A percentile compares a stretch with the other conserved stretches of the same genome.
Evolutionary conservation across 2,329 filamentous ascomycete genomes (phyloP).

Genomic region (Anisogramma anomala): DNA sequence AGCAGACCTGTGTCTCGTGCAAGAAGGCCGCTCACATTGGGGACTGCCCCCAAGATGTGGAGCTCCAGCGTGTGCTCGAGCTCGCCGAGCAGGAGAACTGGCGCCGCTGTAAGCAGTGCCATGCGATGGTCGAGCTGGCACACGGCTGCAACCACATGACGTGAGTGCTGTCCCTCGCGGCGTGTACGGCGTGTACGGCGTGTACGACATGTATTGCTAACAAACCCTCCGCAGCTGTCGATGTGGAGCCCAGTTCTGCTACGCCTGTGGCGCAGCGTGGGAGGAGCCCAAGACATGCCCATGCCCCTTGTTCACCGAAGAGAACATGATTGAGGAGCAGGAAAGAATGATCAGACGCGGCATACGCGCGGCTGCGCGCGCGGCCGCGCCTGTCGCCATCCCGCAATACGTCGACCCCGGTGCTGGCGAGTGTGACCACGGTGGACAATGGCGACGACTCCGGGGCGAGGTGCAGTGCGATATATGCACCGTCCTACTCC

Average conservation of each 20-base stretch:
- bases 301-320: not conserved
- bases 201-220: not conserved
- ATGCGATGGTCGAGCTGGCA: constrained; percentile 34
- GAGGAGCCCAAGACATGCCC: constrained; percentile 29
- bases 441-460: not conserved
- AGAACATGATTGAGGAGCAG: not conserved
- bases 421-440: constrained; percentile 1
- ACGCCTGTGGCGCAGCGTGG: constrained; percentile 32
- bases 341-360: not conserved
- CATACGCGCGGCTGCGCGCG: not conserved
- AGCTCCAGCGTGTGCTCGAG: constrained; percentile 27
- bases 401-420: not conserved
- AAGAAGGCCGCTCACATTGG: constrained; percentile 33
- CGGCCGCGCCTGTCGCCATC: not conserved
- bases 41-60: constrained; percentile 35
- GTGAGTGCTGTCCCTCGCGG: constrained; percentile 27
- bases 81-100: constrained; percentile 33
- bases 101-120: constrained; percentile 38
- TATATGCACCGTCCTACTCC: not conserved
- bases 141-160: constrained; percentile 44
- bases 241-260: constrained; percentile 38
- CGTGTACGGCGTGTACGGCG: not conserved
- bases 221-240: constrained; percentile 26
- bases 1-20: constrained; percentile 38
- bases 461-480: not conserved